A percentile compares a stretch with the other conserved stretches of the same genome.
phyloP scores from a whole-genome alignment of 164 flowering plant species.

The Stephania cephalantha region DNA sequence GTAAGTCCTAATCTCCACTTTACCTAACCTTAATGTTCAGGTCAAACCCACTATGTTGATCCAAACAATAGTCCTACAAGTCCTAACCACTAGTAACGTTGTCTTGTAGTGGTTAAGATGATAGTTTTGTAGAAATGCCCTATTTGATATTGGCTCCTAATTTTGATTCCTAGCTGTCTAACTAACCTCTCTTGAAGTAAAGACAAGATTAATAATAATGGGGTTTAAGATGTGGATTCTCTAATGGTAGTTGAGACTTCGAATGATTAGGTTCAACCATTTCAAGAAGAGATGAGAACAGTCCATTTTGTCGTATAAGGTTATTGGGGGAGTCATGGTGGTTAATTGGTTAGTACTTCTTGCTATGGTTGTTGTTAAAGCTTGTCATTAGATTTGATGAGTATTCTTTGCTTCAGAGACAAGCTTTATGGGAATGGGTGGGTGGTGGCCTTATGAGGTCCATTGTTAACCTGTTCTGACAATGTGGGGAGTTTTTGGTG shows the following conservation, averaged over 20 bases:
- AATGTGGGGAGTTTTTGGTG: neutral
- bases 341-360: neutral
- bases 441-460: neutral
- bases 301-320: neutral
- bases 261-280: neutral
- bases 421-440: conserved; percentile 3
- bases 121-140: too few species aligned
- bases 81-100: neutral
- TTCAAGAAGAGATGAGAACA: neutral
- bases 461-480: neutral
- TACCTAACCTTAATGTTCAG: neutral
- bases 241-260: neutral
- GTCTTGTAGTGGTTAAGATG: neutral
- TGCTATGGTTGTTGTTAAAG: neutral
- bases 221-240: neutral
- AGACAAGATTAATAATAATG: neutral
- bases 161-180: neutral
- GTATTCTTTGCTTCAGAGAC: conserved; percentile 6
- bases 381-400: neutral
- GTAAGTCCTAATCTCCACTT: neutral
- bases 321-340: neutral
- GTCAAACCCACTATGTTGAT: neutral
- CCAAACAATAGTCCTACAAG: neutral
- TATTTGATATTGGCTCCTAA: neutral
- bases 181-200: neutral